Conservation (phyloP, 164 flowering plant species). For the Sedum album region DNA sequence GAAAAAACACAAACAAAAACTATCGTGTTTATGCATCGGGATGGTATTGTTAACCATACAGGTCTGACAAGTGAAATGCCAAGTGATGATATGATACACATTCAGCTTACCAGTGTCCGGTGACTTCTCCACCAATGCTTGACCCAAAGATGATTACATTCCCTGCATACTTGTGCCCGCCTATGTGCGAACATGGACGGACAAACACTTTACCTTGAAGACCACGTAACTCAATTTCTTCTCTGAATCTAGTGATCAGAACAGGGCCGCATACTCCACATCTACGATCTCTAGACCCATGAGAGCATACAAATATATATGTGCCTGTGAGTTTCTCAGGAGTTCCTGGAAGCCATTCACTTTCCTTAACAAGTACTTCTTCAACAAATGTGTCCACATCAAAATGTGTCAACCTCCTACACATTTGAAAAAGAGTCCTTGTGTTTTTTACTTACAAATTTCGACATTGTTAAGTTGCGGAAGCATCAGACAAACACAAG, state of each 20-base stretch:
- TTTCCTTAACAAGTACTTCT: slow-evolving; percentile 87
- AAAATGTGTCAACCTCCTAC: slow-evolving; percentile 95
- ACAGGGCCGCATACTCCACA: slow-evolving; percentile 95
- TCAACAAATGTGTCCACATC: slow-evolving; percentile 96
- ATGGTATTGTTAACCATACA: no score
- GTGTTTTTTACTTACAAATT: not conserved
- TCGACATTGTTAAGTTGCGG: not conserved
- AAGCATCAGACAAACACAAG: not conserved
- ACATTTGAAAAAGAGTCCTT: slow-evolving; percentile 17
- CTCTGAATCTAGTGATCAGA: slow-evolving; percentile 57
- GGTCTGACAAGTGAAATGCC: not conserved
- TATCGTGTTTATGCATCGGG: no score
- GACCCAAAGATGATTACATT: slow-evolving; percentile 81
- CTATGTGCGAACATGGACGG: slow-evolving; percentile 92
- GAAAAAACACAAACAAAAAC: no score
- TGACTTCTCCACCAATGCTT: slow-evolving; percentile 36
- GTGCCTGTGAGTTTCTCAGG: slow-evolving; percentile 70
- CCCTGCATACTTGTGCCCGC: slow-evolving; percentile 91
- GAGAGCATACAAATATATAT: slow-evolving; percentile 81
- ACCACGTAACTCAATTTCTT: slow-evolving; percentile 61
- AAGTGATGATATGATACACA: not conserved
- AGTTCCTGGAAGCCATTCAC: slow-evolving; percentile 84
- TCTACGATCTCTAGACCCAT: slow-evolving; percentile 81
- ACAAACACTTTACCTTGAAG: slow-evolving; percentile 72
- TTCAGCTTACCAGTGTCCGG: slow-evolving; percentile 75